Percentiles rank a stretch among this genome's conserved stretches.
These are phyloP conservation scores for Aspergillus pseudotamarii DNA, from an alignment of 2,329 filamentous ascomycete species.

Conservation along the genomic window DNA sequence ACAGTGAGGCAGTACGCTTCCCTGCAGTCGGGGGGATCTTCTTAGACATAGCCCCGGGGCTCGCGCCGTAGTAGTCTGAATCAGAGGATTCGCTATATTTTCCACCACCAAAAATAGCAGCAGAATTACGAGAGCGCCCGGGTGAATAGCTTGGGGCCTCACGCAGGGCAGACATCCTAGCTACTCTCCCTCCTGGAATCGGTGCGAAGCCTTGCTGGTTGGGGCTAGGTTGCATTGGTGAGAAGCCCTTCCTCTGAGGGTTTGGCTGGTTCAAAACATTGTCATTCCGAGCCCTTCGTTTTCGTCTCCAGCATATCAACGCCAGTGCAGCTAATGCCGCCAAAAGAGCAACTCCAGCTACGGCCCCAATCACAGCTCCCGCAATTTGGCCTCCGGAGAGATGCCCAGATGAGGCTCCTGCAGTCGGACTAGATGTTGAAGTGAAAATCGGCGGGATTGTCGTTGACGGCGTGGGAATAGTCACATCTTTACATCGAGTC, in stretches of 20 bases:
- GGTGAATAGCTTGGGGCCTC: constrained; percentile 67
- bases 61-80: constrained; percentile 72
- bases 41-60: constrained; percentile 68
- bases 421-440: constrained; percentile 63
- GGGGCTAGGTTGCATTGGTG: constrained; percentile 48
- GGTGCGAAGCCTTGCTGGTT: constrained; percentile 65
- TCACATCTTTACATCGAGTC: constrained; percentile 72
- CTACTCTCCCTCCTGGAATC: constrained; percentile 83
- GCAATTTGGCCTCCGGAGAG: constrained; percentile 88
- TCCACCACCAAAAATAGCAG: constrained; percentile 50
- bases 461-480: constrained; percentile 69
- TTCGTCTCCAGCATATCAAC: constrained; percentile 62
- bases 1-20: constrained; percentile 84
- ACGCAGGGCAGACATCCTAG: constrained; percentile 93
- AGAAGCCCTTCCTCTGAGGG: constrained; percentile 55
- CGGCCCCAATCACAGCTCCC: constrained; percentile 80
- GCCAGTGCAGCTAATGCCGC: constrained; percentile 62
- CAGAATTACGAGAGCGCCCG: constrained; percentile 55
- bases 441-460: constrained; percentile 63
- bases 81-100: constrained; percentile 55
- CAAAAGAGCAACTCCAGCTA: constrained; percentile 72
- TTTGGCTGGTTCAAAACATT: constrained; percentile 90
- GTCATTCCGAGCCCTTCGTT: constrained; percentile 63
- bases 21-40: constrained; percentile 48
- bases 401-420: constrained; percentile 40